Percentiles rank a stretch among this genome's conserved stretches.
Evolutionary conservation across 192 early-diverging fungal genomes (phyloP).

Genomic region (Coemansia erecta): DNA sequence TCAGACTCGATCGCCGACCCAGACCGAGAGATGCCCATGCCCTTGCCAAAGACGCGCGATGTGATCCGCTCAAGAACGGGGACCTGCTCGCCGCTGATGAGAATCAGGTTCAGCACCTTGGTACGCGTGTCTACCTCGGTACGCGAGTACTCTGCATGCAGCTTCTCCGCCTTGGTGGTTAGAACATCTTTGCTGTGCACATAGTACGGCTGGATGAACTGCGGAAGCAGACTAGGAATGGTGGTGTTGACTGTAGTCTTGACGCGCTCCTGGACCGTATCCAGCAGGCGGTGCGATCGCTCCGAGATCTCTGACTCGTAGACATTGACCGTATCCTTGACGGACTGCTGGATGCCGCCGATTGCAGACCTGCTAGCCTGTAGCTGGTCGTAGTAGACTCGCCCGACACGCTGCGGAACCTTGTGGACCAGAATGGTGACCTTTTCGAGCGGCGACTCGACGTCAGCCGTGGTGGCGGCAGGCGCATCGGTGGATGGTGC

Average conservation of each 20-base stretch:
- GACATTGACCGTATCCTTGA: constrained; percentile 42
- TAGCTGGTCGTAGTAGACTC: constrained; percentile 40
- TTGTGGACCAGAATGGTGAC: constrained; percentile 51
- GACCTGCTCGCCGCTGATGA: constrained; percentile 51
- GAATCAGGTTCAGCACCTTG: constrained; percentile 50
- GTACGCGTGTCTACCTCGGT: constrained; percentile 38
- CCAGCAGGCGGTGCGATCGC: constrained; percentile 34
- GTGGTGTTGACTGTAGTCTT: constrained; percentile 38
- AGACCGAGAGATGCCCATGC: constrained; percentile 12
- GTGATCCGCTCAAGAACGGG: constrained; percentile 47
- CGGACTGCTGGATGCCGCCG: constrained; percentile 38
- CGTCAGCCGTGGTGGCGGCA: constrained; percentile 1
- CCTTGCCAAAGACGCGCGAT: constrained; percentile 46
- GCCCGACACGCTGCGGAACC: constrained; percentile 43
- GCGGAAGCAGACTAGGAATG: constrained; percentile 43
- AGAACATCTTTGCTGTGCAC: constrained; percentile 48
- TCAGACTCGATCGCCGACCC: constrained; percentile 7
- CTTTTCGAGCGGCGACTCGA: constrained; percentile 40
- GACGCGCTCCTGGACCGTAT: constrained; percentile 35
- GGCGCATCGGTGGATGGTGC: background rate
- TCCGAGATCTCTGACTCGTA: constrained; percentile 43
- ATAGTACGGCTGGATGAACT: constrained; percentile 47
- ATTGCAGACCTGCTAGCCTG: constrained; percentile 34
- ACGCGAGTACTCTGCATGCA: constrained; percentile 52
- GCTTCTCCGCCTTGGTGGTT: constrained; percentile 43